These are phyloP conservation scores for Tricholoma furcatifolium DNA, from an alignment of 768 basidiomycete genomes.

Conservation along the genomic window DNA sequence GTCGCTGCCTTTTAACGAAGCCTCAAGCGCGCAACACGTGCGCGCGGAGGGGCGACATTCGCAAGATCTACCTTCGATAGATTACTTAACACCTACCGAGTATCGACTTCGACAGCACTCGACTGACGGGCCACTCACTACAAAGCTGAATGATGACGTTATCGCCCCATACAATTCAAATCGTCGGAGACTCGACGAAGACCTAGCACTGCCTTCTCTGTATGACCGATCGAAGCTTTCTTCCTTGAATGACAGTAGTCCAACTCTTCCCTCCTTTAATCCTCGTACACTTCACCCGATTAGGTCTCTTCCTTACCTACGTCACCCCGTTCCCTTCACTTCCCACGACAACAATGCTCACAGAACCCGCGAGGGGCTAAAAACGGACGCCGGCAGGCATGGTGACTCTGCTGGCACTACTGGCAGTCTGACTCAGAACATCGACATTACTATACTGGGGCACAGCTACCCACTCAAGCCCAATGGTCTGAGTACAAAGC, in stretches of 20 bases:
- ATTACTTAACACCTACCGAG: neutral
- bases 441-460: neutral
- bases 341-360: neutral
- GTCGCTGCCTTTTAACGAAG: neutral
- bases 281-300: constrained; percentile 1
- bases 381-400: neutral
- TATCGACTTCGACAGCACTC: neutral
- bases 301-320: constrained; percentile 15
- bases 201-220: neutral
- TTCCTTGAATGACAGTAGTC: neutral
- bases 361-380: neutral
- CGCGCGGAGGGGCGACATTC: neutral
- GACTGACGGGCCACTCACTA: neutral
- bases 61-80: neutral
- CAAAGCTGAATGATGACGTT: neutral
- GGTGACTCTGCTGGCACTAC: neutral
- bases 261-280: neutral
- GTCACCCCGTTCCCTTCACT: constrained; percentile 17
- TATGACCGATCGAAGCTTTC: constrained; percentile 4
- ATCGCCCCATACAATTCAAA: neutral
- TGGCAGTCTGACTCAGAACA: neutral
- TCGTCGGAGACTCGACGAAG: neutral
- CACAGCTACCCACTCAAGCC: neutral
- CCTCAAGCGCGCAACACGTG: neutral
- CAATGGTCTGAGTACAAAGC: too few relatives aligned